phyloP scores from a whole-genome alignment of 108 stramenopile genomes.

The Asterionellopsis glacialis region DNA sequence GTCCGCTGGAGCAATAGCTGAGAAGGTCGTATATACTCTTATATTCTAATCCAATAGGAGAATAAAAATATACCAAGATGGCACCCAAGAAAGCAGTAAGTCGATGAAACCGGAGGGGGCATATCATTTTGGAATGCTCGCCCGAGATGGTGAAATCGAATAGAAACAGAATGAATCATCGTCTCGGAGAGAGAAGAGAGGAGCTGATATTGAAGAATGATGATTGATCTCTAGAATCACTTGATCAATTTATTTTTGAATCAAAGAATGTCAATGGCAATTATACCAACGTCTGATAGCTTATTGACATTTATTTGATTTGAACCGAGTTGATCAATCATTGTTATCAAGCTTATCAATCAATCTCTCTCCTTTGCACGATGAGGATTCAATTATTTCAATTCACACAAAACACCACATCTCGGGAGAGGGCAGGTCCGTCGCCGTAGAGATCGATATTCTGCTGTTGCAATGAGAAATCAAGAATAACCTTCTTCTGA shows the following conservation, averaged over 20 bases:
- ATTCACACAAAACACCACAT: constrained; percentile 3
- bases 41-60: not conserved
- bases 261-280: too few species aligned
- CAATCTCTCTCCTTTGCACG: too few species aligned
- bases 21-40: constrained; percentile 1
- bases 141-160: constrained; percentile 85
- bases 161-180: too few species aligned
- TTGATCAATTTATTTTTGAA: too few species aligned
- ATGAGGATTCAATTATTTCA: not conserved
- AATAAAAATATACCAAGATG: constrained; percentile 35
- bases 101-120: constrained; percentile 89
- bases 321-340: not conserved
- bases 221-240: too few species aligned
- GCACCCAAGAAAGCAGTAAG: constrained; percentile 83
- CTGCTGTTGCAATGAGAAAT: too few species aligned
- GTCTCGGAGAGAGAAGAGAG: not conserved
- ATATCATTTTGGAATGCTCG: constrained; percentile 49
- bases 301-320: not conserved
- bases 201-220: not conserved
- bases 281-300: too few species aligned
- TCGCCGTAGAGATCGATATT: not conserved
- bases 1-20: constrained; percentile 5
- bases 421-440: not conserved
- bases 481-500: not conserved
- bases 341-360: too few species aligned